Conservation (phyloP, 768 basidiomycete species). For the Ramaria sp. region DNA sequence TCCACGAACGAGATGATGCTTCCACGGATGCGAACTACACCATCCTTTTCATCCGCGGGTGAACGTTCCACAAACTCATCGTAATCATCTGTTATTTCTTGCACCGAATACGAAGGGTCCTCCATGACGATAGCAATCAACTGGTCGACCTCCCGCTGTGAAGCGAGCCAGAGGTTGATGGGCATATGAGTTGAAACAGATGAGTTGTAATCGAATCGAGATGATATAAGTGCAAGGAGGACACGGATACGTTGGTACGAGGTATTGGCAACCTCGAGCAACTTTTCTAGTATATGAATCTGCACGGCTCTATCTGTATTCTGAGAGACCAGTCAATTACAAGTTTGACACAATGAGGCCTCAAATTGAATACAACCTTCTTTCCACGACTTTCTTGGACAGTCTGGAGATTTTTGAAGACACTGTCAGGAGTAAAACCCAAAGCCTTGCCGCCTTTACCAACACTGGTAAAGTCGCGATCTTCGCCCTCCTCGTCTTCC, state of each 20-base stretch:
- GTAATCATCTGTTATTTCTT: constrained; percentile 82
- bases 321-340: constrained; percentile 27
- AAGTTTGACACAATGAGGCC: background rate
- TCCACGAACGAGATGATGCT: constrained; percentile 96
- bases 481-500: constrained; percentile 29
- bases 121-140: constrained; percentile 69
- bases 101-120: constrained; percentile 70
- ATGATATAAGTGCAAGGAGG: constrained; percentile 84
- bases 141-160: constrained; percentile 81
- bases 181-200: constrained; percentile 84
- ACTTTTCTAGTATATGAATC: constrained; percentile 79
- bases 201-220: constrained; percentile 95
- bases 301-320: constrained; percentile 96
- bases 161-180: constrained; percentile 78
- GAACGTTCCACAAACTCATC: constrained; percentile 80
- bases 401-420: constrained; percentile 86
- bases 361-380: constrained; percentile 45
- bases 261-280: constrained; percentile 77
- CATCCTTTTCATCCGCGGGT: constrained; percentile 58
- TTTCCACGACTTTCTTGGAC: constrained; percentile 93
- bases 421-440: constrained; percentile 71
- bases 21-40: constrained; percentile 80
- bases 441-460: constrained; percentile 82
- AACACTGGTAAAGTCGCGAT: constrained; percentile 79
- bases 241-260: constrained; percentile 92